These are phyloP conservation scores for Hapsidospora chrysogenum DNA, from an alignment of 495 filamentous ascomycete species.

Conservation along the genomic window DNA sequence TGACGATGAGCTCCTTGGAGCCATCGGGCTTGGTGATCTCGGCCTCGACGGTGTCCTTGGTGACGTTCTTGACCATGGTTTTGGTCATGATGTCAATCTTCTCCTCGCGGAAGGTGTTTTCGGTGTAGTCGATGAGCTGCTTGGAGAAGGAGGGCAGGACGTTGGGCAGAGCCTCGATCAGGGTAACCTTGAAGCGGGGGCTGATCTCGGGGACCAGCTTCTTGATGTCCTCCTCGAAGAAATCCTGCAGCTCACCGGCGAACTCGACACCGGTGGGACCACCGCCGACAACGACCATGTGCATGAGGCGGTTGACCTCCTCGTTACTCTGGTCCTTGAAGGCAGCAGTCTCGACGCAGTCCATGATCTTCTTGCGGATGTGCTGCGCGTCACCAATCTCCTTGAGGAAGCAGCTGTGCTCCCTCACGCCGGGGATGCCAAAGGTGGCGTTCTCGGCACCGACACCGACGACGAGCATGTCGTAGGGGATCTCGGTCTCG, in stretches of 20 bases:
- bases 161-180: conserved; percentile 95
- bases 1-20: conserved; percentile 56
- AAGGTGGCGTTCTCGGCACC: conserved; percentile 98
- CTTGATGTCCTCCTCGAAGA: conserved; percentile 93
- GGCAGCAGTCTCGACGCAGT: conserved; percentile 93
- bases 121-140: conserved; percentile 97
- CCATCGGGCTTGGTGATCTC: conserved; percentile 77
- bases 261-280: conserved; percentile 97
- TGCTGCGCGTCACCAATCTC: conserved; percentile 89
- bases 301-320: conserved; percentile 83
- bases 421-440: conserved; percentile 86
- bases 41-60: conserved; percentile 85
- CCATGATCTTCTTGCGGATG: conserved; percentile 98
- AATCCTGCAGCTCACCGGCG: conserved; percentile 94
- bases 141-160: conserved; percentile 98
- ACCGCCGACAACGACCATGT: conserved; percentile 98
- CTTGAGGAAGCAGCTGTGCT: conserved; percentile 96
- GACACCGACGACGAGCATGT: conserved; percentile 94
- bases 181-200: conserved; percentile 88
- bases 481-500: conserved; percentile 84
- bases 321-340: conserved; percentile 94
- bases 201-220: conserved; percentile 95
- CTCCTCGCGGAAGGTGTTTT: conserved; percentile 97
- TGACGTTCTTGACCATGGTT: conserved; percentile 97
- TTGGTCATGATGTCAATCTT: conserved; percentile 93